Evolutionary conservation across 2,329 filamentous ascomycete species (phyloP), one percentile per base, ranked within the genome.

Genomic region (Fusarium tupiense): DNA sequence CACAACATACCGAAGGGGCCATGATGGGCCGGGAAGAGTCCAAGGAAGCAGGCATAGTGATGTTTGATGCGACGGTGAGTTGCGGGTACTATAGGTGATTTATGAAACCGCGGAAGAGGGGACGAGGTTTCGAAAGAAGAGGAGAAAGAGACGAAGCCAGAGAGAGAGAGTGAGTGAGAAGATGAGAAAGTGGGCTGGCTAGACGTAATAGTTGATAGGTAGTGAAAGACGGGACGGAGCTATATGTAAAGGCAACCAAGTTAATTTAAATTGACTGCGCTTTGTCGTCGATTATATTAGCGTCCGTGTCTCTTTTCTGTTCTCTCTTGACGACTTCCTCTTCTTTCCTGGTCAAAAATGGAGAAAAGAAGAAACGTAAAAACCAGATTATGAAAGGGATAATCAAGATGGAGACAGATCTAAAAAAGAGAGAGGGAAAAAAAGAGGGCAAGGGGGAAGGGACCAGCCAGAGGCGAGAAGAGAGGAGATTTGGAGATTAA

Each of bases 21-120:
- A 91, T 90, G 81, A 91, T 91, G 77, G 89, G 89, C 80, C 88
- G 88, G 61, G 88, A 85, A 50, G 89, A 91, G 64, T 91, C 89
- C 66, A 90, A 78, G n/a, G 89, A 91, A 70, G 85, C 81, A 80
- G 88, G 87, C 89, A 91, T 91, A 64, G 74, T 35, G 61, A 70
- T 56, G 44, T 31, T 35, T 64, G 67, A 75, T 78, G 65, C 73
- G 74, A 78, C 74, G 75, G 70, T 62, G 47, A 54, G 69, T 35
- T 57, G 67, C 57, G 66, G 65, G 64, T 65, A 68, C 52, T 46
- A 61, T 49, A 49, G 44, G 50, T 53, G 56, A 65, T 44, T 56
- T 69, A 65, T 70, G 61, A 74, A 58, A 72, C 60, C 47, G 44
- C 46, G 58, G 24, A 53, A 65, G 62, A 65, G 47, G 58, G 43